Evolutionary conservation across 2,329 filamentous ascomycete species (phyloP), one percentile per base, ranked within the genome.

Genomic region (Aspergillus chevalieri): DNA sequence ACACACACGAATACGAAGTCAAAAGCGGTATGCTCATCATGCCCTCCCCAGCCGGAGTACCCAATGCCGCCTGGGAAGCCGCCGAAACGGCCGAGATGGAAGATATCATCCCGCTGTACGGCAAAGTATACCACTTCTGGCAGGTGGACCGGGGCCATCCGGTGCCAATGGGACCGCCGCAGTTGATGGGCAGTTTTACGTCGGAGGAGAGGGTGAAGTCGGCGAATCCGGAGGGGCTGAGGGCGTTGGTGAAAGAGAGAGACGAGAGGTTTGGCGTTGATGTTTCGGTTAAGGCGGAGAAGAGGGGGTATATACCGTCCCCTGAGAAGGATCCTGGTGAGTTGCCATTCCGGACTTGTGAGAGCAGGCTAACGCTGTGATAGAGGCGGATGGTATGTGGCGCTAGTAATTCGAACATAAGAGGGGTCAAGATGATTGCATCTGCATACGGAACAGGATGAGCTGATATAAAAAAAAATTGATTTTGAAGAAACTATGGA

Each of bases 41-140:
- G 70, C 71, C 71, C 0, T 57, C 64, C 22, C 66, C 68, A 1
- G 44, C 57, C 15, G 57, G 54, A 1, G 46, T 65, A 0, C 83
- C 85, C 0, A 74, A 78, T 21, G 68, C 76, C 0, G 79, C 74
- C 0, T 95, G 89, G 89, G 85, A 93, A 55, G 65, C 76, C 4
- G 85, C 87, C 2, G 89, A 95, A 72, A 87, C 81, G 28, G 78
- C 79, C 43, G 89, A 92, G 68, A 93, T 95, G 87, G 81, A 86
- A 54, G 78, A 90, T 50, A 77, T 93, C 0, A 71, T 89, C 3
- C 75, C 79, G 0, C 65, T 93, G 2, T 94, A 94, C 62, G 89
- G 89, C 8, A 95, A 95, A 65, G 82, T 85, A 1, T 93, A 86
- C 66, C 89, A 95, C 65, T 75, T 93, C 39, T 95, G 90, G 89